phyloP scores from a whole-genome alignment of 176 grass and related monocot species.

The Olyra latifolia region DNA sequence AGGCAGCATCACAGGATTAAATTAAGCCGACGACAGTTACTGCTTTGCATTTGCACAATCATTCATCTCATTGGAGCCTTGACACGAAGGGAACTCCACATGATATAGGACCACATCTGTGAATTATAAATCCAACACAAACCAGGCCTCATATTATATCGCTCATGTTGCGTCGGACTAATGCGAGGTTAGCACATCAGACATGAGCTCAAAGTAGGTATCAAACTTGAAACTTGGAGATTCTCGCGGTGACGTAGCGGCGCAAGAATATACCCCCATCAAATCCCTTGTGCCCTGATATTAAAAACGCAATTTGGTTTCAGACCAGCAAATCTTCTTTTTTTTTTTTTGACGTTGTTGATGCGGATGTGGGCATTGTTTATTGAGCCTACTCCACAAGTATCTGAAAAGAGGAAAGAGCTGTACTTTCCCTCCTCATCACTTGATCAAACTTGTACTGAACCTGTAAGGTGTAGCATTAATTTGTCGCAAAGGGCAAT shows the following conservation, averaged over 20 bases:
- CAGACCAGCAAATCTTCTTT: constrained; percentile 15
- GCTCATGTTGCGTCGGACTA: constrained; percentile 29
- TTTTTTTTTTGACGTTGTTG: constrained; percentile 27
- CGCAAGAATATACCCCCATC: constrained; percentile 43
- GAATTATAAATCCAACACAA: constrained; percentile 19
- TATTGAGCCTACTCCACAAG: neutral
- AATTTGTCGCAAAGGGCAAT: constrained; percentile 21
- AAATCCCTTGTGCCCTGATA: constrained; percentile 31
- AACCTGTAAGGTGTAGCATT: constrained; percentile 13
- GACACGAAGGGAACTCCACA: constrained; percentile 19
- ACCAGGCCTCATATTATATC: neutral
- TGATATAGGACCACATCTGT: constrained; percentile 31
- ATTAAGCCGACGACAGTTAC: constrained; percentile 38
- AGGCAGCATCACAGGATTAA: constrained; percentile 29
- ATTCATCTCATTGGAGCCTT: constrained; percentile 30
- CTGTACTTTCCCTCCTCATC: constrained; percentile 10
- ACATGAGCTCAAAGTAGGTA: constrained; percentile 21
- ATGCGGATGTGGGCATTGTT: constrained; percentile 34
- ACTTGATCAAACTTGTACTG: neutral
- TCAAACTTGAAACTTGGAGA: constrained; percentile 36
- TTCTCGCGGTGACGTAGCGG: constrained; percentile 37
- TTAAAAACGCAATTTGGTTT: constrained; percentile 32
- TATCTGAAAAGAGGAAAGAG: constrained; percentile 37
- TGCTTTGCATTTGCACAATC: constrained; percentile 19
- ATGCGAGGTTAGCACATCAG: constrained; percentile 39